Conservation (phyloP, 176 grass and related monocot genomes). For the Pharus latifolius region DNA sequence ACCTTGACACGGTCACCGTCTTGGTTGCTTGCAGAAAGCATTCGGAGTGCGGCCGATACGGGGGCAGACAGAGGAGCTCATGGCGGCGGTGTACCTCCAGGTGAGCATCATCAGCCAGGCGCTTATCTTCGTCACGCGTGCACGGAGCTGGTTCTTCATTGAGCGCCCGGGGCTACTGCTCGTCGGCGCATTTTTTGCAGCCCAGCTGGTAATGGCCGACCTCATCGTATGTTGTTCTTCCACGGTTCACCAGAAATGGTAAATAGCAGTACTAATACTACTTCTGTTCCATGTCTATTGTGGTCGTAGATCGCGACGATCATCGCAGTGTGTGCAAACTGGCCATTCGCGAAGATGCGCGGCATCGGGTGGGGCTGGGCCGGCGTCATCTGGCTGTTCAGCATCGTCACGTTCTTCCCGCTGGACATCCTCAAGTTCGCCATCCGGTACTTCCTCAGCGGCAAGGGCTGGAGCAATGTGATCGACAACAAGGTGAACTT, state of each 20-base stretch:
- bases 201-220: constrained; percentile 28
- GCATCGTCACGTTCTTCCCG: constrained; percentile 56
- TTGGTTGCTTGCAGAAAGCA: constrained; percentile 3
- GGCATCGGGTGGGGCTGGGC: constrained; percentile 68
- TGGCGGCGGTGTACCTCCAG: constrained; percentile 67
- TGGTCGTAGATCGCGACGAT: constrained; percentile 46
- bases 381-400: constrained; percentile 56
- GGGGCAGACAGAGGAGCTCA: constrained; percentile 24
- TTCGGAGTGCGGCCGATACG: constrained; percentile 46
- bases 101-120: constrained; percentile 82
- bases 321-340: constrained; percentile 42
- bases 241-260: no score
- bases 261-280: no score
- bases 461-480: constrained; percentile 57
- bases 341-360: constrained; percentile 42
- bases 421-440: constrained; percentile 75
- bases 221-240: no score
- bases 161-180: constrained; percentile 54
- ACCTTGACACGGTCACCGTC: no score
- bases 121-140: constrained; percentile 65
- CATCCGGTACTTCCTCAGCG: constrained; percentile 57
- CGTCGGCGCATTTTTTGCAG: constrained; percentile 29
- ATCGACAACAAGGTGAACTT: constrained; percentile 29
- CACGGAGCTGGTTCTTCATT: constrained; percentile 48
- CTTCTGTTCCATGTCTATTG: no score